Conservation (phyloP, 495 filamentous ascomycete species). For the Stereocaulon alpinum region DNA sequence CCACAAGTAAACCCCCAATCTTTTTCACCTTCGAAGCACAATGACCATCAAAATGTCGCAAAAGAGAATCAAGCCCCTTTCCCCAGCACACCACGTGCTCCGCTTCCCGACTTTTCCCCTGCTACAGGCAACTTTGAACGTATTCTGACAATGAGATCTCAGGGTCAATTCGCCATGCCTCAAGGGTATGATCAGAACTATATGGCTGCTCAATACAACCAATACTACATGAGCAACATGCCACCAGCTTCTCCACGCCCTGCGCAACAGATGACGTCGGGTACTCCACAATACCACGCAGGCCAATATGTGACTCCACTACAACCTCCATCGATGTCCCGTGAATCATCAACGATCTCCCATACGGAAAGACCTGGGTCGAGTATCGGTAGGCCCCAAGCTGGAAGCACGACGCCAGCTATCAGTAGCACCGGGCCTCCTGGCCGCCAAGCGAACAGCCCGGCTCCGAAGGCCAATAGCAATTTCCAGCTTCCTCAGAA, state of each 20-base stretch:
- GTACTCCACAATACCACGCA: constrained; percentile 39
- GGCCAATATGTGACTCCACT: constrained; percentile 42
- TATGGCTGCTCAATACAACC: constrained; percentile 29
- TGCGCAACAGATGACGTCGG: constrained; percentile 43
- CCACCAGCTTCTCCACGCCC: constrained; percentile 41
- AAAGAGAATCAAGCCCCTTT: constrained; percentile 24
- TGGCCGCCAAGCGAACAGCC: constrained; percentile 39
- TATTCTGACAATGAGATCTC: constrained; percentile 57
- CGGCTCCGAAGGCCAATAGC: constrained; percentile 33
- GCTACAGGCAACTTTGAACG: constrained; percentile 61
- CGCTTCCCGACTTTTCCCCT: constrained; percentile 51
- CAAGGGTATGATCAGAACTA: constrained; percentile 39
- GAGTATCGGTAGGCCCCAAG: constrained; percentile 60
- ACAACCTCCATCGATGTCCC: constrained; percentile 62
- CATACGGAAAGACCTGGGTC: constrained; percentile 63
- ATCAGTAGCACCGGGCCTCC: constrained; percentile 49
- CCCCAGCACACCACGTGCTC: constrained; percentile 30
- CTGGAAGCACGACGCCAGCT: constrained; percentile 46
- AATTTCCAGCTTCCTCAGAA: constrained; percentile 42
- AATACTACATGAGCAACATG: constrained; percentile 27
- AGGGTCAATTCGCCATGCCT: constrained; percentile 38
- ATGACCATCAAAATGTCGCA: constrained; percentile 20
- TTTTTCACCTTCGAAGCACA: constrained; percentile 33
- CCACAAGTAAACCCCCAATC: constrained; percentile 60
- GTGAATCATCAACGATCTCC: constrained; percentile 72